phyloP scores from a whole-genome alignment of 805 yeast species.

The Ogataea polymorpha region DNA sequence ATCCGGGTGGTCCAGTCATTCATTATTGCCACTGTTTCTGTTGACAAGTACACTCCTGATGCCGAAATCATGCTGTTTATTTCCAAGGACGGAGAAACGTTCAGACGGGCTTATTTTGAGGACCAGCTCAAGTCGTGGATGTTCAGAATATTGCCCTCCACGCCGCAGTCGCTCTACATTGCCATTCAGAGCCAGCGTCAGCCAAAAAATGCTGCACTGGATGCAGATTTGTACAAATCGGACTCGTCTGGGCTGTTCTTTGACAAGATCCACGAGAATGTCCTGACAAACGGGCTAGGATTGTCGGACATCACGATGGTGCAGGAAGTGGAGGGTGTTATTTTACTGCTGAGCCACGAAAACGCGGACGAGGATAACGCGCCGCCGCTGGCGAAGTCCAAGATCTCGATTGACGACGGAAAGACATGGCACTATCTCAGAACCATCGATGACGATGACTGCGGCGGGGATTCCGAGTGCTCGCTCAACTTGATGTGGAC shows the following conservation, averaged over 20 bases:
- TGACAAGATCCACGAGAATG: slow-evolving; percentile 39
- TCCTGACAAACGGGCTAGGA: slow-evolving; percentile 37
- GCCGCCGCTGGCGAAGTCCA: slow-evolving; percentile 29
- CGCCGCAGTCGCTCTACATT: slow-evolving; percentile 39
- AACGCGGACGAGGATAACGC: slow-evolving; percentile 28
- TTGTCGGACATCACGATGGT: slow-evolving; percentile 42
- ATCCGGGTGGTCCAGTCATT: slow-evolving; percentile 40
- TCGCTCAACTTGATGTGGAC: slow-evolving; percentile 41
- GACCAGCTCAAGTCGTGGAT: slow-evolving; percentile 37
- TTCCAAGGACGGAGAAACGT: slow-evolving; percentile 45
- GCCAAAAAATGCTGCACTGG: slow-evolving; percentile 9
- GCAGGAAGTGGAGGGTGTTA: slow-evolving; percentile 56
- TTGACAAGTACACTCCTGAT: slow-evolving; percentile 40
- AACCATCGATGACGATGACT: slow-evolving; percentile 42
- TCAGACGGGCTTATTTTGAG: slow-evolving; percentile 39
- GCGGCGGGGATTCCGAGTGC: slow-evolving; percentile 46
- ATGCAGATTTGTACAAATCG: slow-evolving; percentile 44
- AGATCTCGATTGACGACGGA: slow-evolving; percentile 53
- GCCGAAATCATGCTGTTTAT: slow-evolving; percentile 40
- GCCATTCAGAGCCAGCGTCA: slow-evolving; percentile 32
- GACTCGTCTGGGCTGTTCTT: slow-evolving; percentile 59
- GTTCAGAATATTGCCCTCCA: slow-evolving; percentile 39
- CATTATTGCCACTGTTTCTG: slow-evolving; percentile 37
- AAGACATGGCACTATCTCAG: slow-evolving; percentile 47
- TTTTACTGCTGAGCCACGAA: slow-evolving; percentile 41